Conservation (phyloP, 768 basidiomycete species). For the Kwoniella sp. region DNA sequence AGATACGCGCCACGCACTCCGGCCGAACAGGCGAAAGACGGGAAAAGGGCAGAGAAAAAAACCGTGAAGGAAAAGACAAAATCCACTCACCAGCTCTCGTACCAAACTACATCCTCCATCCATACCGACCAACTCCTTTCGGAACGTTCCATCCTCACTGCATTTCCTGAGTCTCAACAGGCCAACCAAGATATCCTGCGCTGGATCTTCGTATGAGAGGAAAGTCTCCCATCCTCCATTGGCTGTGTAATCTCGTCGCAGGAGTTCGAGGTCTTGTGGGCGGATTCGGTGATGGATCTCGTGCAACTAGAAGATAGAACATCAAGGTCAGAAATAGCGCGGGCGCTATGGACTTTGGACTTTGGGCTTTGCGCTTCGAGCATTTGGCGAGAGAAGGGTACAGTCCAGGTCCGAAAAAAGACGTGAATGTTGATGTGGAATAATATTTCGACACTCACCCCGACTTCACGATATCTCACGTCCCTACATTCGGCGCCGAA, state of each 20-base stretch:
- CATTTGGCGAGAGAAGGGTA: no score
- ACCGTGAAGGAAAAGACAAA: not conserved
- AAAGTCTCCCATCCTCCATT: constrained; percentile 99
- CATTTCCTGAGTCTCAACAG: constrained; percentile 89
- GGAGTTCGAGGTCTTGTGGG: constrained; percentile 90
- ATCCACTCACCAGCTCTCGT: constrained; percentile 68
- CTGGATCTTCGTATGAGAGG: constrained; percentile 97
- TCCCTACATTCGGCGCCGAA: constrained; percentile 97
- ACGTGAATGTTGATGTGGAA: not conserved
- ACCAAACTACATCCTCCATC: constrained; percentile 82
- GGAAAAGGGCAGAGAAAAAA: no score
- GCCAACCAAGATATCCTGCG: constrained; percentile 92
- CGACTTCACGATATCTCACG: constrained; percentile 96
- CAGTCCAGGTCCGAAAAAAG: constrained; percentile 4
- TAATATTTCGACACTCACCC: constrained; percentile 76
- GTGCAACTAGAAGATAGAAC: constrained; percentile 87
- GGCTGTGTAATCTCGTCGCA: constrained; percentile 91
- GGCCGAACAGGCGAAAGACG: no score
- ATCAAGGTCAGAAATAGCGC: no score
- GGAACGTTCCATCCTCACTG: constrained; percentile 94
- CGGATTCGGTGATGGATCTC: constrained; percentile 98
- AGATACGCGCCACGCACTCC: no score
- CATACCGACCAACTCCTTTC: constrained; percentile 77
- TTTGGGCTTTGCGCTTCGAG: no score
- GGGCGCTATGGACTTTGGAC: no score